phyloP scores from a whole-genome alignment of 108 stramenopile genomes.

The Cyclotella atomus region DNA sequence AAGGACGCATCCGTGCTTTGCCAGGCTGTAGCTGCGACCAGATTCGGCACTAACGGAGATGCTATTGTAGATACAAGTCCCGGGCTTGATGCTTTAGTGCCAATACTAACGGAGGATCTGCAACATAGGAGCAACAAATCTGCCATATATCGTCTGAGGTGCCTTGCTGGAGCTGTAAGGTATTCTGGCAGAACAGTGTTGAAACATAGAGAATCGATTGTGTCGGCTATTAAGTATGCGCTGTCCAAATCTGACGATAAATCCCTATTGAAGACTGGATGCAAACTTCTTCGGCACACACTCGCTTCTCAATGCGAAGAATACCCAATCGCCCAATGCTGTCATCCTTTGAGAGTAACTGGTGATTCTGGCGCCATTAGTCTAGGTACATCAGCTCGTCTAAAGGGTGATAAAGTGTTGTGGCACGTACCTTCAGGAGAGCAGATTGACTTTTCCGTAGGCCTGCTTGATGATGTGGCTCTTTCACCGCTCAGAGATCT shows the following conservation, averaged over 20 bases:
- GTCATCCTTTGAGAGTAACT: slow-evolving; percentile 35
- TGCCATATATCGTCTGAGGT: slow-evolving; percentile 75
- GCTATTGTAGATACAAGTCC: slow-evolving; percentile 47
- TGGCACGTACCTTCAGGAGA: slow-evolving; percentile 81
- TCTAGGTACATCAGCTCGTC: slow-evolving; percentile 51
- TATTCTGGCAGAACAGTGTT: slow-evolving; percentile 64
- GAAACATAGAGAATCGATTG: slow-evolving; percentile 58
- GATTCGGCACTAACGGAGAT: slow-evolving; percentile 38
- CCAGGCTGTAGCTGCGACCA: slow-evolving; percentile 72
- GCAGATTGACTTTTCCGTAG: slow-evolving; percentile 71
- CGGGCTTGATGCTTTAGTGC: slow-evolving; percentile 76
- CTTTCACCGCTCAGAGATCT: slow-evolving; percentile 34
- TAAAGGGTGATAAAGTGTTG: slow-evolving; percentile 54
- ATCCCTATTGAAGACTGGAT: slow-evolving; percentile 79
- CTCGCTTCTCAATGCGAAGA: slow-evolving; percentile 81
- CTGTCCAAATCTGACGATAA: slow-evolving; percentile 74
- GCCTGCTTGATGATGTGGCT: slow-evolving; percentile 44
- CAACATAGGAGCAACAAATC: slow-evolving; percentile 75
- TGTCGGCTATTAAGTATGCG: slow-evolving; percentile 63
- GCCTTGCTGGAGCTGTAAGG: slow-evolving; percentile 82
- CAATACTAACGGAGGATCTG: slow-evolving; percentile 70
- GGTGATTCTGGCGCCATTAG: background rate
- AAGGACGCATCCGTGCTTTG: slow-evolving; percentile 83
- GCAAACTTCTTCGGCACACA: slow-evolving; percentile 85
- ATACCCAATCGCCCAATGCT: slow-evolving; percentile 58